phyloP scores from a whole-genome alignment of 2,329 filamentous ascomycete genomes.

The Aureobasidium sp. region DNA sequence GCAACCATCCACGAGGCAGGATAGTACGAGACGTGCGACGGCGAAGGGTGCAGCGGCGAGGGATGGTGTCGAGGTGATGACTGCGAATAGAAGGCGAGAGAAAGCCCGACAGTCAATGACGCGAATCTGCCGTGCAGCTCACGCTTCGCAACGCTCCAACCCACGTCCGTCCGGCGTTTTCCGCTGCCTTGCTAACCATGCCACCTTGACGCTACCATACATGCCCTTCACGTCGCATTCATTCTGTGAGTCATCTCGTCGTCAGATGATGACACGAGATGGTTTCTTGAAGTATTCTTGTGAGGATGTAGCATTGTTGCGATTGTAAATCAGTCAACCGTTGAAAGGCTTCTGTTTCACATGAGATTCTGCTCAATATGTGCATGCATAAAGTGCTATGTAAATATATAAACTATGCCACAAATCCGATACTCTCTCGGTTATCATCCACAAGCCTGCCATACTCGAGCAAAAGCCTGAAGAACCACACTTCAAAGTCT shows the following conservation, averaged over 20 bases:
- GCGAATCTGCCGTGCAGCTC: constrained; percentile 1
- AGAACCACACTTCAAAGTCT: constrained; percentile 55
- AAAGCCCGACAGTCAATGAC: constrained; percentile 10
- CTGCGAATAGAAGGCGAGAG: constrained; percentile 3
- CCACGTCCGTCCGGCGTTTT: neutral
- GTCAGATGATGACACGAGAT: too few species aligned
- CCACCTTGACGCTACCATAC: neutral
- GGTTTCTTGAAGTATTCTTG: neutral
- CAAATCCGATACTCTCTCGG: constrained; percentile 37
- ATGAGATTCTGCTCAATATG: neutral
- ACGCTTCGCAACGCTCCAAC: neutral
- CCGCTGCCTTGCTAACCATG: neutral
- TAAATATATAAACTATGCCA: neutral
- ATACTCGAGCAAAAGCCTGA: constrained; percentile 55
- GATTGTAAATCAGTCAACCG: neutral
- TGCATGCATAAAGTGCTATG: neutral
- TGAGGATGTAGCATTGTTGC: neutral
- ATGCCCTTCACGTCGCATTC: neutral
- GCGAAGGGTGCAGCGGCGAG: neutral
- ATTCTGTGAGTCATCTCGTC: neutral
- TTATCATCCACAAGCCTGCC: constrained; percentile 41
- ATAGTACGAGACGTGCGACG: neutral
- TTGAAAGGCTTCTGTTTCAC: too few species aligned
- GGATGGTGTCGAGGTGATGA: neutral
- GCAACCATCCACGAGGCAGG: constrained; percentile 6